These are phyloP conservation scores for Debaryomyces tyrocola DNA, from an alignment of 805 yeast genomes.

Conservation along the genomic window DNA sequence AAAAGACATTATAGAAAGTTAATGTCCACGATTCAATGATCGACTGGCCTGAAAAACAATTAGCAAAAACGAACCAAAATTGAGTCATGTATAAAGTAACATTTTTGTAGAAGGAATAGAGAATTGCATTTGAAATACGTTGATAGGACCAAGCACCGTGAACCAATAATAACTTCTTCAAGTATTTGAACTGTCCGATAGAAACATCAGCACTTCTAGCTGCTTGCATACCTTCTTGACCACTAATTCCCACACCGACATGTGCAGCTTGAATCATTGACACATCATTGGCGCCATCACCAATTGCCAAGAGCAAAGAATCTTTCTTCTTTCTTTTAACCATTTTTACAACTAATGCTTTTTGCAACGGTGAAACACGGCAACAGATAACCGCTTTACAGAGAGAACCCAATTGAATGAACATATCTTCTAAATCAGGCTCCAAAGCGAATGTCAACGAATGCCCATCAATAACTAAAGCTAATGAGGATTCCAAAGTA, in stretches of 20 bases:
- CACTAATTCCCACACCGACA: slow-evolving; percentile 98
- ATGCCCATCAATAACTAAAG: slow-evolving; percentile 91
- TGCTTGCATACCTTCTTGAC: slow-evolving; percentile 99
- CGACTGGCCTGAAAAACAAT: slow-evolving; percentile 93
- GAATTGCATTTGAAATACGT: slow-evolving; percentile 86
- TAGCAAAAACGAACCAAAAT: slow-evolving; percentile 94
- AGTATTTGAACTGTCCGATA: slow-evolving; percentile 89
- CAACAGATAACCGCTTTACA: slow-evolving; percentile 98
- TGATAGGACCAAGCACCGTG: slow-evolving; percentile 99
- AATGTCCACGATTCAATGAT: slow-evolving; percentile 97
- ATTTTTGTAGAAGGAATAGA: slow-evolving; percentile 94
- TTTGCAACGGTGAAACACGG: slow-evolving; percentile 95
- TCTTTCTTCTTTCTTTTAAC: slow-evolving; percentile 77
- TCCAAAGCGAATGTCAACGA: slow-evolving; percentile 87
- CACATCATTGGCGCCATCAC: slow-evolving; percentile 99
- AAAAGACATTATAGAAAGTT: slow-evolving; percentile 91
- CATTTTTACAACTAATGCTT: slow-evolving; percentile 92
- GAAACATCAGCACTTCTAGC: slow-evolving; percentile 98
- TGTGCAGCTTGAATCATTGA: slow-evolving; percentile 99
- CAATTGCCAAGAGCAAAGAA: slow-evolving; percentile 82
- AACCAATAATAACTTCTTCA: slow-evolving; percentile 79
- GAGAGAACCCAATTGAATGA: slow-evolving; percentile 75
- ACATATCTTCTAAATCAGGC: slow-evolving; percentile 70
- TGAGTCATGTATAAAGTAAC: slow-evolving; percentile 96
- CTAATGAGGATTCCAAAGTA: slow-evolving; percentile 62